Evolutionary conservation across 139 green algal genomes (phyloP).

Genomic region (Zygnema cylindricum): DNA sequence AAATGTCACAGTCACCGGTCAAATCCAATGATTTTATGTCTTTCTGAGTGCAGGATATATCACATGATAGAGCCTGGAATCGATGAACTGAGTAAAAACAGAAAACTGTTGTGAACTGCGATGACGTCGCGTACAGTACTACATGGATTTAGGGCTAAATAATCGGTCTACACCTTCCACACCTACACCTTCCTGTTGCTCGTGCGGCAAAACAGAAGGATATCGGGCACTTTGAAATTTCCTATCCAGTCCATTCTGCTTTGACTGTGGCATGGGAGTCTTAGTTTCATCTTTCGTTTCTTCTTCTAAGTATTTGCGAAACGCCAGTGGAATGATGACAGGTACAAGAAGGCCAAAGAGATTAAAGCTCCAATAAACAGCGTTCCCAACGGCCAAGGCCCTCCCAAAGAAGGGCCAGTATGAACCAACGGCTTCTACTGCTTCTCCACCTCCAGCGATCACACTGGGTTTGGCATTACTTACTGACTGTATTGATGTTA

Average conservation of each 20-base stretch:
- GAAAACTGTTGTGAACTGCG: not conserved
- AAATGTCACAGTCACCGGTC: no score
- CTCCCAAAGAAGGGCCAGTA: conserved; percentile 49
- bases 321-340: conserved; percentile 45
- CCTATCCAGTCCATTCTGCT: not conserved
- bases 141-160: not conserved
- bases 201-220: not conserved
- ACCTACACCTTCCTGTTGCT: no score
- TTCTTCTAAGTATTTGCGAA: conserved; percentile 48
- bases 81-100: not conserved
- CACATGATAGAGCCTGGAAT: not conserved
- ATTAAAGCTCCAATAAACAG: conserved; percentile 55
- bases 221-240: not conserved
- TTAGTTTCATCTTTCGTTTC: not conserved
- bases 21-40: not conserved
- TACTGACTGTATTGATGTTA: not conserved
- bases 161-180: not conserved
- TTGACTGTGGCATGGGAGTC: not conserved
- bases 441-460: not conserved
- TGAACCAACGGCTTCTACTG: not conserved
- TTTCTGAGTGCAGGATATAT: not conserved
- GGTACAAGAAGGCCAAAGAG: conserved; percentile 51
- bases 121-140: not conserved
- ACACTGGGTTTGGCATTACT: no score
- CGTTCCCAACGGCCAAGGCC: conserved; percentile 35